Percentiles rank a stretch among this genome's conserved stretches.
These are phyloP conservation scores for Pseudonitzschia multiseries DNA, from an alignment of 108 stramenopile species.

Conservation along the genomic window DNA sequence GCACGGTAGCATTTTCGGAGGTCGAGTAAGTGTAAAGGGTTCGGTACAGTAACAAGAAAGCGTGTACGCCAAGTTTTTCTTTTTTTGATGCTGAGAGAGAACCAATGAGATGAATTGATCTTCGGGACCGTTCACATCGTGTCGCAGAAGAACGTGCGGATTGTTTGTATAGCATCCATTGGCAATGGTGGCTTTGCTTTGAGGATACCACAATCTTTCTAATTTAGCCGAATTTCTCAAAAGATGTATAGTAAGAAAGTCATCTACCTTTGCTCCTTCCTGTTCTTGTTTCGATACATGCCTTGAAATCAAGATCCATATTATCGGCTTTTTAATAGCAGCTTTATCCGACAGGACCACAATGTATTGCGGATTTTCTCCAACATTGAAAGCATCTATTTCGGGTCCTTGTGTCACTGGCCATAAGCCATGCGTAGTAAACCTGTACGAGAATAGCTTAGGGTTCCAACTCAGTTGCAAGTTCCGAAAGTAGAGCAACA, in stretches of 20 bases:
- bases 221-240: slow-evolving; percentile 45
- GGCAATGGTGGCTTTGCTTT: slow-evolving; percentile 43
- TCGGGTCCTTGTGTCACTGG: slow-evolving; percentile 46
- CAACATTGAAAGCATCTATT: slow-evolving; percentile 72
- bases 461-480: slow-evolving; percentile 81
- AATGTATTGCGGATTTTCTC: slow-evolving; percentile 81
- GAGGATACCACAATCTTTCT: slow-evolving; percentile 66
- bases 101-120: slow-evolving; percentile 69
- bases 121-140: slow-evolving; percentile 49
- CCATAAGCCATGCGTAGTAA: slow-evolving; percentile 63
- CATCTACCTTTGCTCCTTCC: slow-evolving; percentile 60
- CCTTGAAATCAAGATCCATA: slow-evolving; percentile 74
- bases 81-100: slow-evolving; percentile 71
- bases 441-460: slow-evolving; percentile 47
- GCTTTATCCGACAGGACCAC: slow-evolving; percentile 59
- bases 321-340: slow-evolving; percentile 47
- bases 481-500: slow-evolving; percentile 73
- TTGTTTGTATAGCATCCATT: slow-evolving; percentile 76
- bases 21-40: slow-evolving; percentile 48
- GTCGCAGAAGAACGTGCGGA: slow-evolving; percentile 72
- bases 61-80: slow-evolving; percentile 64
- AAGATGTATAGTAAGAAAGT: slow-evolving; percentile 66
- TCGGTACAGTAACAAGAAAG: slow-evolving; percentile 72
- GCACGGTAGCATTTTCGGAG: slow-evolving; percentile 40
- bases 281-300: slow-evolving; percentile 84